Evolutionary conservation across 805 yeast genomes (phyloP).

Genomic region (Schwanniomyces polymorphus): DNA sequence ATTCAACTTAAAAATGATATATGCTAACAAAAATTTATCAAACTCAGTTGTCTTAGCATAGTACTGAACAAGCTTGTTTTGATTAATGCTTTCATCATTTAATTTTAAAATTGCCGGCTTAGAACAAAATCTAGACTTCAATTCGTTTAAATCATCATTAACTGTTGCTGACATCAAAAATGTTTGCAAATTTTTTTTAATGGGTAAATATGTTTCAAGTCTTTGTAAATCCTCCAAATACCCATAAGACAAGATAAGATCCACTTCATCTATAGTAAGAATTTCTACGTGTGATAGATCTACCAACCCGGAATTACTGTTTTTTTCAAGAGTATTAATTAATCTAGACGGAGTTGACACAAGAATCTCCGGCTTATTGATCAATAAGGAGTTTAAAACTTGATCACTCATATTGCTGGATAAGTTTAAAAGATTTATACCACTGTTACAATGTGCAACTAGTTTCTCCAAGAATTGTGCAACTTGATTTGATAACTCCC

Average conservation of each 20-base stretch:
- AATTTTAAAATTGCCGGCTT: constrained; percentile 79
- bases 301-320: constrained; percentile 41
- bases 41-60: constrained; percentile 85
- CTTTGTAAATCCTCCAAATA: constrained; percentile 79
- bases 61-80: constrained; percentile 73
- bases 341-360: constrained; percentile 87
- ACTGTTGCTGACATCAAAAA: constrained; percentile 96
- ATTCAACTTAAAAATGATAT: constrained; percentile 86
- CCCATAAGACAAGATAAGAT: constrained; percentile 85
- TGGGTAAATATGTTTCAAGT: constrained; percentile 64
- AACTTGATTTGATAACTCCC: constrained; percentile 89
- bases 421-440: constrained; percentile 64
- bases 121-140: constrained; percentile 79
- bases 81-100: constrained; percentile 64
- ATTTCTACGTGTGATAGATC: constrained; percentile 59
- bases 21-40: constrained; percentile 87
- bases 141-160: constrained; percentile 76
- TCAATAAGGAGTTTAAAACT: constrained; percentile 67
- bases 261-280: constrained; percentile 93
- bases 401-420: constrained; percentile 65
- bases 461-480: constrained; percentile 66
- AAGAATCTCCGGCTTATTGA: constrained; percentile 76
- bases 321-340: constrained; percentile 51
- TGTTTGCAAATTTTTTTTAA: constrained; percentile 76
- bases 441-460: constrained; percentile 67